Conservation (phyloP, 768 basidiomycete species). For the Exsudoporus frostii region DNA sequence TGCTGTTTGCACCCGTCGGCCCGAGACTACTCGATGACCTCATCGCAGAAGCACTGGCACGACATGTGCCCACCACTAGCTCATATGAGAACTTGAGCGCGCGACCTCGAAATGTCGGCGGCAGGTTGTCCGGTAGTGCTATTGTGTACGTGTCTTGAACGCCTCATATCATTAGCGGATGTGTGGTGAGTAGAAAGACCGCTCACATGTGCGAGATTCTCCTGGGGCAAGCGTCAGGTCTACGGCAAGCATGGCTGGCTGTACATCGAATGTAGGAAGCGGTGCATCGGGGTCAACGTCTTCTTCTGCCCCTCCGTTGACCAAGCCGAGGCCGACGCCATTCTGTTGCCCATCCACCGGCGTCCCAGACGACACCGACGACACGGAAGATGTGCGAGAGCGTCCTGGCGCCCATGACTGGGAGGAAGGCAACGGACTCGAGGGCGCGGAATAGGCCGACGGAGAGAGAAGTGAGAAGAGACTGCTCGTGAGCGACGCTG, state of each 20-base stretch:
- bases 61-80: conserved; percentile 83
- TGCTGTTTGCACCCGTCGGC: conserved; percentile 43
- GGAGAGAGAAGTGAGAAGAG: conserved; percentile 48
- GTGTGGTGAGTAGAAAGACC: background rate
- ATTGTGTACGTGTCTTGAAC: conserved; percentile 75
- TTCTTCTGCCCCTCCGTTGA: conserved; percentile 32
- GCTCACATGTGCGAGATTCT: conserved; percentile 74
- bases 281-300: conserved; percentile 60
- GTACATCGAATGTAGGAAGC: conserved; percentile 82
- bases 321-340: conserved; percentile 34
- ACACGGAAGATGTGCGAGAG: conserved; percentile 24
- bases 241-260: conserved; percentile 85
- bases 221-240: conserved; percentile 82
- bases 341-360: conserved; percentile 7
- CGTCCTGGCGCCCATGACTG: conserved; percentile 23
- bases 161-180: background rate
- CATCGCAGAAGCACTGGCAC: conserved; percentile 42
- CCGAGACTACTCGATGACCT: conserved; percentile 32
- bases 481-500: conserved; percentile 51
- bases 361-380: conserved; percentile 16
- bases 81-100: conserved; percentile 86
- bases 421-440: conserved; percentile 21
- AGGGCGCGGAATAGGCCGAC: conserved; percentile 27
- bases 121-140: conserved; percentile 71
- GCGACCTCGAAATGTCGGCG: conserved; percentile 88